These are phyloP conservation scores for Myriosclerotinia curreyana DNA, from an alignment of 2,329 filamentous ascomycete species.

Conservation along the genomic window DNA sequence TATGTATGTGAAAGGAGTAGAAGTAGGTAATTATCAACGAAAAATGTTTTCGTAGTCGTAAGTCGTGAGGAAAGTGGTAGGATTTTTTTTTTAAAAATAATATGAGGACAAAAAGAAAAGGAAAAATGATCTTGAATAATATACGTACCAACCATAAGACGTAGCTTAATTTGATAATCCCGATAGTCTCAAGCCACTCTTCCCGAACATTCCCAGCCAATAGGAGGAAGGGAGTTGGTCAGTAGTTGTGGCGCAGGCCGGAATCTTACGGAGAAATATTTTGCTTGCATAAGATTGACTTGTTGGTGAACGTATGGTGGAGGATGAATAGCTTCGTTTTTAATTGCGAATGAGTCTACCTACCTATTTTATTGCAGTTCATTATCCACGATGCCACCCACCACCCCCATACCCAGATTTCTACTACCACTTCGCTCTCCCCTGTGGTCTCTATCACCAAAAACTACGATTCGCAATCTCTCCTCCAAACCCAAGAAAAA, in stretches of 20 bases:
- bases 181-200: constrained; percentile 17
- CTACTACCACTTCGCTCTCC: constrained; percentile 61
- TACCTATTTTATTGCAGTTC: neutral
- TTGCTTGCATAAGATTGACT: neutral
- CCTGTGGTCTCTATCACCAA: constrained; percentile 48
- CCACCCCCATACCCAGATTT: constrained; percentile 61
- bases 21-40: constrained; percentile 12
- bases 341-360: neutral
- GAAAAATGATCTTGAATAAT: constrained; percentile 13
- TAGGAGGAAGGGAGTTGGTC: constrained; percentile 10
- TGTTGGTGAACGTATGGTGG: constrained; percentile 11
- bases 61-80: constrained; percentile 5
- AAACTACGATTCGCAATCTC: constrained; percentile 40
- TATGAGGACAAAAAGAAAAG: neutral
- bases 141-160: neutral
- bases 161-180: constrained; percentile 6
- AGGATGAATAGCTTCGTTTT: neutral
- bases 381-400: constrained; percentile 37
- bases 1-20: neutral
- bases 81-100: neutral
- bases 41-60: neutral
- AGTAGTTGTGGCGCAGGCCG: constrained; percentile 17
- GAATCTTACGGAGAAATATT: constrained; percentile 19
- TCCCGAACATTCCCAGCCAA: constrained; percentile 12
- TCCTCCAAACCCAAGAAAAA: constrained; percentile 37